Conservation (phyloP, 495 filamentous ascomycete genomes). For the Beverwykella pulmonaria region DNA sequence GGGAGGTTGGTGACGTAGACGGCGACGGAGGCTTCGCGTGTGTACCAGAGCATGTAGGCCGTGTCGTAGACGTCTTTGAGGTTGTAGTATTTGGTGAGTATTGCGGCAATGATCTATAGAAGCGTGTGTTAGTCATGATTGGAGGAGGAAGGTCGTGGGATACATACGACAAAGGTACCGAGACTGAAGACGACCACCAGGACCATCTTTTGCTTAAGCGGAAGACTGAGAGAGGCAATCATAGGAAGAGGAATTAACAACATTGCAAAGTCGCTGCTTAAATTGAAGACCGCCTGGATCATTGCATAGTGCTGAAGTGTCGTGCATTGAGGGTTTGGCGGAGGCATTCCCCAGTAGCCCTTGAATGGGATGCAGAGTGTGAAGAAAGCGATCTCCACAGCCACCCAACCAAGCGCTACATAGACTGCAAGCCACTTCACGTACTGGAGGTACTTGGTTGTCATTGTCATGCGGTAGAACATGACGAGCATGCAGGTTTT, state of each 20-base stretch:
- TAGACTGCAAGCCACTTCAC: conserved; percentile 36
- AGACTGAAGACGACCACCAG: conserved; percentile 36
- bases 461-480: conserved; percentile 43
- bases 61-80: conserved; percentile 34
- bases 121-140: background rate
- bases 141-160: background rate
- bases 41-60: conserved; percentile 41
- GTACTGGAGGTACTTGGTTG: conserved; percentile 16
- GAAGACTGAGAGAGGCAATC: conserved; percentile 22
- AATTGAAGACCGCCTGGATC: conserved; percentile 36
- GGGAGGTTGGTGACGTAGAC: conserved; percentile 39
- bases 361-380: conserved; percentile 37
- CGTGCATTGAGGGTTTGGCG: conserved; percentile 38
- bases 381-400: conserved; percentile 40
- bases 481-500: conserved; percentile 62
- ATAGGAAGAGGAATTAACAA: conserved; percentile 31
- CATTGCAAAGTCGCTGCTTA: conserved; percentile 36
- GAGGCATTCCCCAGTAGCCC: conserved; percentile 43
- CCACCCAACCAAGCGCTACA: conserved; percentile 38
- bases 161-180: conserved; percentile 39
- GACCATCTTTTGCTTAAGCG: conserved; percentile 32
- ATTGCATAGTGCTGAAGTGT: conserved; percentile 36
- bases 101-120: conserved; percentile 36
- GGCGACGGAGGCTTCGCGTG: conserved; percentile 36
- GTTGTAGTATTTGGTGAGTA: conserved; percentile 38